Evolutionary conservation across 192 early-diverging fungal species (phyloP), one percentile per base, ranked within the genome.

Genomic region (Podila clonocystis): DNA sequence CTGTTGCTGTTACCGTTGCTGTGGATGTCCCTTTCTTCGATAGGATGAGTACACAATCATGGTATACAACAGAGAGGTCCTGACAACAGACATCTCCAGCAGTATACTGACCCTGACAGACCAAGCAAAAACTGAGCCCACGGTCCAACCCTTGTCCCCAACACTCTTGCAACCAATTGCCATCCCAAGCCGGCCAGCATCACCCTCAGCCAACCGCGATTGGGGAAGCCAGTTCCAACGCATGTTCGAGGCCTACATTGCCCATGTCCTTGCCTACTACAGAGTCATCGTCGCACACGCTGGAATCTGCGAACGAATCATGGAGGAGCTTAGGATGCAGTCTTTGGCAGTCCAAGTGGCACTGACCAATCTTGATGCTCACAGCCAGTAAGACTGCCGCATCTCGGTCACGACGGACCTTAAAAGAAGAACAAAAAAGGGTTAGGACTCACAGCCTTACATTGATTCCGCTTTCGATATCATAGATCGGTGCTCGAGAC

Each of bases 11-110:
- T 45, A 11, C 2, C 4, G 13, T 45, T 45, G 1, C 34, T 36
- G 34, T 36, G 34, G 34, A 9, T 36, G 41, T 45, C 41, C 1
- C 41, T 17, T 15, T 12, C 41, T 17, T 45, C 41, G 13, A 61
- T 66, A 89, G 87, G 80, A 87, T 50, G 85, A 89, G 62, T 87
- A 86, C 50, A 85, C 84, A 17, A 74, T 89, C n/a, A 84, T 86
- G 64, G 77, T 85, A 20, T 89, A 86, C 68, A 82, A 87, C 50
- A 69, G 87, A 19, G 82, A 89, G 36, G 83, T 86, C 62, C 74
- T 89, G 9, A 85, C 83, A 29, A 76, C 84, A 22, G 82, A 82
- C 5, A 80, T 74, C 29, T 73, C 77, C 7, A 75, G 77, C 58
- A 83, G 75, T 50, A 78, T 82, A n/a, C 36, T 71, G n/a, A 82